Evolutionary conservation across 768 basidiomycete genomes (phyloP), one percentile per base, ranked within the genome.

Genomic region (Plicaturopsis crispa): DNA sequence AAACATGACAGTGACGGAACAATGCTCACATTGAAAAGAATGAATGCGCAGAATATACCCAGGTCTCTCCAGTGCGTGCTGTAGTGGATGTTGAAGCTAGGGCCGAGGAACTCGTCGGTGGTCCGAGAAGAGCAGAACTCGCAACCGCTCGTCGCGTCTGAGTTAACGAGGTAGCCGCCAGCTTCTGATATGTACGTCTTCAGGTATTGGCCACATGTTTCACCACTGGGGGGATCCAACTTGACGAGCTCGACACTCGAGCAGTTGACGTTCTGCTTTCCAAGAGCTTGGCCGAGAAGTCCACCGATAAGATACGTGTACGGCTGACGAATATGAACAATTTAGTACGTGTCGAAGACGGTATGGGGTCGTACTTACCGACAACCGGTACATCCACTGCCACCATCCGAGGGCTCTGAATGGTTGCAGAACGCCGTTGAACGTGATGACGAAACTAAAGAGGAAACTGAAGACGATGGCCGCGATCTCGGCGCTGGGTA

Each of bases 361-460:
- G 26, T 28, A 14, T 28, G 26, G 14, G 26, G 14, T 8, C 26
- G 26, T 28, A 28, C 26, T n/a, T n/a, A n/a, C n/a, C n/a, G n/a
- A n/a, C n/a, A n/a, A 38, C 39, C 52, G 63, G 44, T 70, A 84
- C 80, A 83, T 80, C 80, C 81, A 84, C 36, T 57, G 51, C 82
- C 82, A 85, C 74, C 79, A 80, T 8, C 73, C 73, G 2, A 84
- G 70, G 13, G 66, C 62, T 6, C 64, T 47, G 50, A 62, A 79
- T 5, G 82, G 82, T 47, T 85, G 83, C 3, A 85, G 51, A 24
- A 84, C 77, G 43, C 80, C 81, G 44, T 81, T 69, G 49, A n/a
- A 10, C 1, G 13, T 19, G 30, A 83, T 49, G 24, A 80, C 70
- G 46, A 83, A 80, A 0, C 75, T 70, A 49, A 81, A 80, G 8